These are phyloP conservation scores for Apium graveolens DNA, from an alignment of 129 eudicot species.

Conservation along the genomic window DNA sequence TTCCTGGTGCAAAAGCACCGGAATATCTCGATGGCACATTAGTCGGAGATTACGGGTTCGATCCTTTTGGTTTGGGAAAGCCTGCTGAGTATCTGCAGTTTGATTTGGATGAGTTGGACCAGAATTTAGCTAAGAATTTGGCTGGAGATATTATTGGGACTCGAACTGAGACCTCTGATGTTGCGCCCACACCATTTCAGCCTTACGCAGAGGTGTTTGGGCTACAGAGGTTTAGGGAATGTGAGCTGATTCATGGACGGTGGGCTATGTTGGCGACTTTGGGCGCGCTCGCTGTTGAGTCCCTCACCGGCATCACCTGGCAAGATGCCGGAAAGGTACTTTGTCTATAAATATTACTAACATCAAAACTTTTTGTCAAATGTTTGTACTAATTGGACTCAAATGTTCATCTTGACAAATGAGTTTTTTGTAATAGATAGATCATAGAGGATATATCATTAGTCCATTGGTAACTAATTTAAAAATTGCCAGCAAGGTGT, in stretches of 20 bases:
- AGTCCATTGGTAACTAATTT: too few relatives aligned
- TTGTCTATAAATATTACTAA: background rate
- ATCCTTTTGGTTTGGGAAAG: constrained; percentile 83
- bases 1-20: constrained; percentile 81
- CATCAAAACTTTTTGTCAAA: too few relatives aligned
- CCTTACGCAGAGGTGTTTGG: constrained; percentile 93
- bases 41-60: constrained; percentile 89
- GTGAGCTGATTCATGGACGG: constrained; percentile 90
- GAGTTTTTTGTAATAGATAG: too few relatives aligned
- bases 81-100: constrained; percentile 83
- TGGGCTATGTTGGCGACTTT: constrained; percentile 99
- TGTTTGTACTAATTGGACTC: background rate
- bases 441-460: too few relatives aligned
- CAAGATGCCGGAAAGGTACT: constrained; percentile 95
- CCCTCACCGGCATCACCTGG: constrained; percentile 94
- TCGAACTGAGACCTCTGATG: constrained; percentile 59
- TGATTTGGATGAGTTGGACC: constrained; percentile 82
- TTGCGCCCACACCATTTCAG: constrained; percentile 74
- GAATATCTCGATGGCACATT: constrained; percentile 71
- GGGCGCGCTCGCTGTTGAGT: constrained; percentile 84
- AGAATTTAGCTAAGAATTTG: constrained; percentile 74
- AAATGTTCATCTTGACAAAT: too few relatives aligned
- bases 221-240: constrained; percentile 85
- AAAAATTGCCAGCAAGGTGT: too few relatives aligned
- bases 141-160: constrained; percentile 78